A percentile compares a stretch with the other conserved stretches of the same genome.
These are phyloP conservation scores for Wickerhamia fluorescens DNA, from an alignment of 805 yeast species.

Conservation along the genomic window DNA sequence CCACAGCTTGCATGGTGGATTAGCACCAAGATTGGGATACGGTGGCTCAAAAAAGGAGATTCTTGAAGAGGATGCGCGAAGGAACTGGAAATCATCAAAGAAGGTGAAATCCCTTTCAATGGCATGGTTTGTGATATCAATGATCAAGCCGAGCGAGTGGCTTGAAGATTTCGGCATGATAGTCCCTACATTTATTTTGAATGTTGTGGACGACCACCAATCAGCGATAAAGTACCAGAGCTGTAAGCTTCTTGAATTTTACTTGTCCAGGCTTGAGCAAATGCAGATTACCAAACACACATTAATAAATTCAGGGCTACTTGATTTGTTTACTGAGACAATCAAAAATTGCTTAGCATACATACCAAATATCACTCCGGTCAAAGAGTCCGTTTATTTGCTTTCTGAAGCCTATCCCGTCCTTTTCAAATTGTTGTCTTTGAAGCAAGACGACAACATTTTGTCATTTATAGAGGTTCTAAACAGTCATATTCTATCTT, in stretches of 20 bases:
- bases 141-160: slow-evolving; percentile 4
- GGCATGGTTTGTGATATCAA: slow-evolving; percentile 16
- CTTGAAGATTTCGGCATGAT: slow-evolving; percentile 15
- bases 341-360: slow-evolving; percentile 18
- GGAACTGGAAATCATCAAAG: slow-evolving; percentile 19
- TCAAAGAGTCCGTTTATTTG: slow-evolving; percentile 12
- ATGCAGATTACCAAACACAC: slow-evolving; percentile 2
- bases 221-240: slow-evolving; percentile 21
- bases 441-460: slow-evolving; percentile 2
- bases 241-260: slow-evolving; percentile 10
- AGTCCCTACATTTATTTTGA: slow-evolving; percentile 25
- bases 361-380: slow-evolving; percentile 23
- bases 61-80: slow-evolving; percentile 17
- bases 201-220: slow-evolving; percentile 28
- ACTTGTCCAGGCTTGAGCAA: slow-evolving; percentile 6
- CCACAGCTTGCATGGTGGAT: slow-evolving; percentile 6
- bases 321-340: slow-evolving; percentile 19
- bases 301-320: slow-evolving; percentile 19
- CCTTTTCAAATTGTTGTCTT: slow-evolving; percentile 7
- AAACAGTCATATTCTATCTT: slow-evolving; percentile 17
- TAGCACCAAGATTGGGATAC: slow-evolving; percentile 16
- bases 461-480: slow-evolving; percentile 5
- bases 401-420: slow-evolving; percentile 18
- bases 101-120: slow-evolving; percentile 20
- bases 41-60: slow-evolving; percentile 12